Evolutionary conservation across 2,329 filamentous ascomycete genomes (phyloP), one percentile per base, ranked within the genome.

Genomic region (Cladobotryum mycophilum): DNA sequence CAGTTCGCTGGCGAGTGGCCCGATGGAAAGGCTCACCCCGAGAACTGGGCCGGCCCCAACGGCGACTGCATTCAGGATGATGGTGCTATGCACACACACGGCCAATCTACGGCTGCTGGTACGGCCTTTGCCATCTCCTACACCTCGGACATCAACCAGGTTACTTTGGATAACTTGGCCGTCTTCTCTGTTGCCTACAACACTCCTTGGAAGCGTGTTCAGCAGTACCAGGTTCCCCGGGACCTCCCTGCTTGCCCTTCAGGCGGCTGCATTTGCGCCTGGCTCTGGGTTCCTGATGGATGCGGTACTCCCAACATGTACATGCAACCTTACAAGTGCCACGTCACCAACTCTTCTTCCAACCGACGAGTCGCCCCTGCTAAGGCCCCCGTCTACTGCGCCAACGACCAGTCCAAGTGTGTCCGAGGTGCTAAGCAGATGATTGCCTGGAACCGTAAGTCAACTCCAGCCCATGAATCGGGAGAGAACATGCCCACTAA

Each of bases 111-210:
- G 30, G 64, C 71, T 7, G 68, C 68, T 4, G 73, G 72, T 1
- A 73, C 70, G 5, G 72, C 73, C 0, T 74, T 67, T 54, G 74
- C 73, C 2, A 76, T 76, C 44, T 71, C 68, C 37, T 76, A 76
- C 55, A 59, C 72, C 36, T 63, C 62, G 3, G 68, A 76, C 18
- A 52, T 74, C 18, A 56, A 58, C 34, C 60, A 70, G 13, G 71
- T 76, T 7, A 73, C 66, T 3, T 68, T 74, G 61, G 71, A 74
- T 49, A 75, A 76, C 51, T 60, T 76, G 25, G 71, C 70, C 2
- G 71, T 78, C 8, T 76, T 77, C 52, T 68, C 67, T 2, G 70
- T 73, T 3, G 56, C n/a, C 9, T n/a, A 34, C 7, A 60, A 55
- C 33, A 55, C 60, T 4, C 59, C 59, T 1, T 61, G 55, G 54